Evolutionary conservation across 306 rosid species (phyloP).

Genomic region (Betula pendula): DNA sequence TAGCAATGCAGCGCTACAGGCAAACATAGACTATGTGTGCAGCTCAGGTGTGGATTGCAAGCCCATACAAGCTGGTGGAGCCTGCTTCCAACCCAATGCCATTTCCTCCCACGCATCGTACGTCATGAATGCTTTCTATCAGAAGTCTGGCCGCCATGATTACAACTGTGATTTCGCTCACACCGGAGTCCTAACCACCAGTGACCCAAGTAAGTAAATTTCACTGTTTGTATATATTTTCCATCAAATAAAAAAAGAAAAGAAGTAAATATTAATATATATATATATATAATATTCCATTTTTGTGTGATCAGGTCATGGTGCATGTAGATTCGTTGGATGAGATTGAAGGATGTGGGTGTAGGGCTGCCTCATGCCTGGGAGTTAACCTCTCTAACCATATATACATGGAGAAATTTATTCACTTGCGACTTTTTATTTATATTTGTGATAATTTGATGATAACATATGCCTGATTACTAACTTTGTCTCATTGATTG

Average conservation of each 20-base stretch:
- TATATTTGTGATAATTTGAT: not conserved
- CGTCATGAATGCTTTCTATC: conserved; percentile 76
- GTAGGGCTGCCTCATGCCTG: not conserved
- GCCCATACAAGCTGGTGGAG: conserved; percentile 27
- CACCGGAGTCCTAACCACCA: conserved; percentile 38
- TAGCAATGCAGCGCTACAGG: not conserved
- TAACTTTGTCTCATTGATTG: no score
- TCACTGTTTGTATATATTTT: no score
- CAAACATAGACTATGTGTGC: conserved; percentile 11
- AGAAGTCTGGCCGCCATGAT: conserved; percentile 50
- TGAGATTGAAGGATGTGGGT: conserved; percentile 6
- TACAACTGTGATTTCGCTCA: conserved; percentile 70
- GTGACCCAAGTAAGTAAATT: conserved; percentile 55
- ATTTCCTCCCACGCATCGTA: conserved; percentile 54
- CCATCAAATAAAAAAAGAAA: no score
- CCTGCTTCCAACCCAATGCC: conserved; percentile 50
- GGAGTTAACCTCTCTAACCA: not conserved
- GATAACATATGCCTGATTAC: not conserved
- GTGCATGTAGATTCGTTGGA: conserved; percentile 29
- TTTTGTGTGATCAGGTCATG: conserved; percentile 33
- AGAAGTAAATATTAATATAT: conserved; percentile 4
- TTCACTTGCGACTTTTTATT: not conserved
- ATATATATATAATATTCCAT: no score
- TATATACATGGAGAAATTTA: not conserved
- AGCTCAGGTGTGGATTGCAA: conserved; percentile 13